phyloP scores from a whole-genome alignment of 345 rosid species.

The Theobroma cacao region DNA sequence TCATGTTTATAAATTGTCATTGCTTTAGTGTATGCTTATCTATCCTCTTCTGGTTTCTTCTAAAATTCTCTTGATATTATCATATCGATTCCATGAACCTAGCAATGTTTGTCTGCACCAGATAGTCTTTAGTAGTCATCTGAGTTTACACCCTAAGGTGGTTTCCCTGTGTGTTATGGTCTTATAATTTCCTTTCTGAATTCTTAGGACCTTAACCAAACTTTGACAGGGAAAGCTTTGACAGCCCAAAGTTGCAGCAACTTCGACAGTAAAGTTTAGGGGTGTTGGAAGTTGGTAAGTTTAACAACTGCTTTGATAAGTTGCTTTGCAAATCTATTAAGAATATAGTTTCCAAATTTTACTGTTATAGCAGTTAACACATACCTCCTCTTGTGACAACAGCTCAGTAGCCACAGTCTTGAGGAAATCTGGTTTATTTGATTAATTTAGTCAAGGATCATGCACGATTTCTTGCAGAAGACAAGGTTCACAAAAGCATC shows the following conservation, averaged over 20 bases:
- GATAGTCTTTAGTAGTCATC: background rate
- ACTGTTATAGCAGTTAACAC: background rate
- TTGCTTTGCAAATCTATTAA: background rate
- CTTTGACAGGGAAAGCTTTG: background rate
- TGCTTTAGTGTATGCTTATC: background rate
- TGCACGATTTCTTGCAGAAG: background rate
- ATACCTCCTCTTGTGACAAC: background rate
- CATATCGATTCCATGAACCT: background rate
- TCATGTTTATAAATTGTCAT: background rate
- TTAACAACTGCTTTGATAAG: background rate
- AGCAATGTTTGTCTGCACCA: background rate
- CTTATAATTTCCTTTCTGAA: background rate
- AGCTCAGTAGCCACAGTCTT: too few species aligned
- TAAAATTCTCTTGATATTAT: background rate
- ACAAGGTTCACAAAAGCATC: background rate
- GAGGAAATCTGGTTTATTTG: background rate
- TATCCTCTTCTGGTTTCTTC: background rate
- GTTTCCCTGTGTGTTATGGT: background rate
- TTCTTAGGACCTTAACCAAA: background rate
- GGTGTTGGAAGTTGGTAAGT: background rate
- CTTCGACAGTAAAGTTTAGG: background rate
- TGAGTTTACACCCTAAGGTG: background rate
- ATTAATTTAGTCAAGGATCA: background rate
- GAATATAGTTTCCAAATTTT: background rate
- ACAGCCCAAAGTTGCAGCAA: background rate